A percentile compares a stretch with the other conserved stretches of the same genome.
phyloP scores from a whole-genome alignment of 257 asterid species.

The Paraleonurus japonicus region DNA sequence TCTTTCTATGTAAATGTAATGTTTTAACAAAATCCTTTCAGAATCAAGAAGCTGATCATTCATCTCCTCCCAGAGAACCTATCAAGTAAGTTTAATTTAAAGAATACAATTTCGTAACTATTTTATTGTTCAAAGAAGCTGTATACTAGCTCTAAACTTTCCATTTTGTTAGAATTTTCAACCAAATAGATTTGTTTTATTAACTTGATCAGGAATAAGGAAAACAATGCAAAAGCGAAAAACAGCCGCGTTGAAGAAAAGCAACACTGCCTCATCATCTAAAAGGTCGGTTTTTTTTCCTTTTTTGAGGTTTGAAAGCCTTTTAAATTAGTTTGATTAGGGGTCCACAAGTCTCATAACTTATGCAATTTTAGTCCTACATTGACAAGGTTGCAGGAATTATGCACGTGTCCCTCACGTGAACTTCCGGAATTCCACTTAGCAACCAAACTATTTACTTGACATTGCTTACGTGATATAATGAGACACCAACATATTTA shows the following conservation, averaged over 20 bases:
- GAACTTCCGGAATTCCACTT: no score
- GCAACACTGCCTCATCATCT: slow-evolving; percentile 25
- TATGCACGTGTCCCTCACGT: no score
- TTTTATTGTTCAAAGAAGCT: not conserved
- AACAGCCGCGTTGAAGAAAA: slow-evolving; percentile 18
- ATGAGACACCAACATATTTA: no score
- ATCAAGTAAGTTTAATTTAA: slow-evolving; percentile 42
- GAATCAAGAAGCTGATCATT: slow-evolving; percentile 29
- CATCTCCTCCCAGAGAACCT: slow-evolving; percentile 31
- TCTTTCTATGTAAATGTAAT: slow-evolving; percentile 12
- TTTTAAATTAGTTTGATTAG: not conserved
- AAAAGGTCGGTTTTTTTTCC: slow-evolving; percentile 38
- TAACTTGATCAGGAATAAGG: slow-evolving; percentile 36
- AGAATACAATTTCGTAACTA: not conserved
- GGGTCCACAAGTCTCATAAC: not conserved
- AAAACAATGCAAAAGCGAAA: slow-evolving; percentile 34
- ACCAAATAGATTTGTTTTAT: not conserved
- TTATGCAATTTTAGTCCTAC: no score
- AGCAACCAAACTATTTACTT: no score
- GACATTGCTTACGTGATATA: no score
- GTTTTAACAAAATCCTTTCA: slow-evolving; percentile 25
- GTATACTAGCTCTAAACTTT: not conserved
- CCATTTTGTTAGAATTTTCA: not conserved
- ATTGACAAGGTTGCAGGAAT: no score
- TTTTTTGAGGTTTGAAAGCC: not conserved